Percentiles rank a stretch among this genome's conserved stretches.
Evolutionary conservation across 441 rosid genomes (phyloP).

Genomic region (Euphorbia celastroides): DNA sequence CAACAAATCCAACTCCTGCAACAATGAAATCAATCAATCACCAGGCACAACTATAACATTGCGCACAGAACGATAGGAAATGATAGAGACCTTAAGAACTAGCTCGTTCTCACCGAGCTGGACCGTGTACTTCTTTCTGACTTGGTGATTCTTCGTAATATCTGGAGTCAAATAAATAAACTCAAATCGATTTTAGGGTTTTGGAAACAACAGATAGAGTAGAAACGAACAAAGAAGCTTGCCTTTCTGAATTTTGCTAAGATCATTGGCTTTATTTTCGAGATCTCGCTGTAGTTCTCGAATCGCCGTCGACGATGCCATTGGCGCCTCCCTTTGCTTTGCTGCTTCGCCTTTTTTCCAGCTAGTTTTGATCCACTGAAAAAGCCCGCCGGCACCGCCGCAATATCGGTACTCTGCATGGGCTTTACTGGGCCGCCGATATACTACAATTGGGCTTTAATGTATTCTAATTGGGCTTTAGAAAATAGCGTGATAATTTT

Average conservation of each 20-base stretch:
- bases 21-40: conserved; percentile 5
- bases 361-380: no score
- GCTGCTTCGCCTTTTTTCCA: no score
- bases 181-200: conserved; percentile 11
- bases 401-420: neutral
- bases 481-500: no score
- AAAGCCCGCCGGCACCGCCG: neutral
- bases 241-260: conserved; percentile 86
- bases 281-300: conserved; percentile 46
- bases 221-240: neutral
- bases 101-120: conserved; percentile 97
- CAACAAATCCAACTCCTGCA: conserved; percentile 78
- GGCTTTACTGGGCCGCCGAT: neutral
- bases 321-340: neutral
- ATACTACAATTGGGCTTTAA: neutral
- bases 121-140: conserved; percentile 82
- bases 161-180: conserved; percentile 30
- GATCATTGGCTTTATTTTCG: conserved; percentile 76
- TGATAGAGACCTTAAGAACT: conserved; percentile 59
- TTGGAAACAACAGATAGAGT: neutral
- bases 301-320: neutral
- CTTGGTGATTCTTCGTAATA: conserved; percentile 81
- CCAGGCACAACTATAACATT: neutral
- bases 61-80: neutral
- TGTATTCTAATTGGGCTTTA: no score